These are phyloP conservation scores for Saprolegnia diclina DNA, from an alignment of 352 stramenopile species.

Conservation along the genomic window DNA sequence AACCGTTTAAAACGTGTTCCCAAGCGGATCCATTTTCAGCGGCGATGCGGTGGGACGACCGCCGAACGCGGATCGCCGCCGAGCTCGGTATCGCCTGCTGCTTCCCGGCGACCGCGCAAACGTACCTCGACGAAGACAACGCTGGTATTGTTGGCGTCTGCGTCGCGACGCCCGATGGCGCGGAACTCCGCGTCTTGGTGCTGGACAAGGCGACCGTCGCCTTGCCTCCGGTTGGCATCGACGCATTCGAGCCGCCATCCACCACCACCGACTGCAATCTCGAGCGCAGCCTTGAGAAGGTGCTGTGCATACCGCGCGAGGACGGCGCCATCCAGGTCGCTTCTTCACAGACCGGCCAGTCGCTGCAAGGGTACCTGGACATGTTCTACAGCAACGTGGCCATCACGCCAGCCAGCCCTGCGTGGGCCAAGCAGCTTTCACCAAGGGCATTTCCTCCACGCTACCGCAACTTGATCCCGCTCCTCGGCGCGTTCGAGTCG, in stretches of 20 bases:
- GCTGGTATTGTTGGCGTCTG: background rate
- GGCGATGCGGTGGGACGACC: background rate
- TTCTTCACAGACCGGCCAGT: background rate
- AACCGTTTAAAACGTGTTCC: background rate
- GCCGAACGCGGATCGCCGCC: background rate
- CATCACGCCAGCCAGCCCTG: background rate
- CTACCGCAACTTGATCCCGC: background rate
- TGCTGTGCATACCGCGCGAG: background rate
- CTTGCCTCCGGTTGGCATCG: background rate
- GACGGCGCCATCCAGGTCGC: background rate
- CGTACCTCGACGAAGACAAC: background rate
- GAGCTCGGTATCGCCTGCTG: background rate
- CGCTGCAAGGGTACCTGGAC: background rate
- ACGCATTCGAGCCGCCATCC: background rate
- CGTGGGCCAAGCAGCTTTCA: background rate
- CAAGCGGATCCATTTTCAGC: background rate
- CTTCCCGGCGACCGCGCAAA: background rate
- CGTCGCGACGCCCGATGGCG: background rate
- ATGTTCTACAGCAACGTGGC: background rate
- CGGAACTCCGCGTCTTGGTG: background rate
- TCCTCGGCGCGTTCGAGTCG: constrained; percentile 1
- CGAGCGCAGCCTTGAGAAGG: background rate
- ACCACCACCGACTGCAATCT: background rate
- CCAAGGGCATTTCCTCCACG: background rate
- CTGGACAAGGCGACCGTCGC: background rate